phyloP scores from a whole-genome alignment of 1,284 basidiomycete species.

The Ceraceosorus bombacis region DNA sequence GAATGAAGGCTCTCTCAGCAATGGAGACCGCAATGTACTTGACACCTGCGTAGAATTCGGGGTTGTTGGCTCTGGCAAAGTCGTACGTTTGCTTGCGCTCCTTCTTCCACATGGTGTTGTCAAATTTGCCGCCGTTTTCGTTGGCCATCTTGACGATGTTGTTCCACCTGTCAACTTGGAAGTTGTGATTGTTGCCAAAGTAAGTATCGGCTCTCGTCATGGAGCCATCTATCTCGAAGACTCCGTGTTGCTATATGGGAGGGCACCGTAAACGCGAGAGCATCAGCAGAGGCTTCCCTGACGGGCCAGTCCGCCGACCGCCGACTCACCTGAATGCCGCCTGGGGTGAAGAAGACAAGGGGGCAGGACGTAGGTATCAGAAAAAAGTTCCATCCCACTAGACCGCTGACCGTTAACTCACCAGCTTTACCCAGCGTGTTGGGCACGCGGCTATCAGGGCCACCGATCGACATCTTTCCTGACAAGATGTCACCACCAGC shows the following conservation, averaged over 20 bases:
- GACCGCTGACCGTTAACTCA: conserved; percentile 13
- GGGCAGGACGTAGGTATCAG: background rate
- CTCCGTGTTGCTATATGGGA: too few species aligned
- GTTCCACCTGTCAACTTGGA: conserved; percentile 11
- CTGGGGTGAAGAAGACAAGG: background rate
- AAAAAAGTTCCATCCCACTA: conserved; percentile 4
- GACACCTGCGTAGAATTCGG: conserved; percentile 9
- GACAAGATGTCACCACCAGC: conserved; percentile 13
- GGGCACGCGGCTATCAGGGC: conserved; percentile 7
- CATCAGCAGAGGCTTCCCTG: too few species aligned
- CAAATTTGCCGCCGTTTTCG: conserved; percentile 6
- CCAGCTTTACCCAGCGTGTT: conserved; percentile 6
- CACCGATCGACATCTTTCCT: conserved; percentile 8
- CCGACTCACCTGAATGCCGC: too few species aligned
- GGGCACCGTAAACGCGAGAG: too few species aligned
- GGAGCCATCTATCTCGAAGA: conserved; percentile 13
- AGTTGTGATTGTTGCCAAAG: conserved; percentile 16
- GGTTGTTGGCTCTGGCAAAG: conserved; percentile 7
- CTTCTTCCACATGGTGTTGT: conserved; percentile 7
- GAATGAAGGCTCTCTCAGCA: conserved; percentile 10
- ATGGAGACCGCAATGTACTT: conserved; percentile 8
- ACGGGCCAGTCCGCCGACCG: too few species aligned
- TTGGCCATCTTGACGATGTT: conserved; percentile 10
- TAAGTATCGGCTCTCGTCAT: conserved; percentile 12
- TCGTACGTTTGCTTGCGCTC: conserved; percentile 6